Conservation (phyloP, 371 early-diverging fungal species). For the Choanephora cucurbitarum region DNA sequence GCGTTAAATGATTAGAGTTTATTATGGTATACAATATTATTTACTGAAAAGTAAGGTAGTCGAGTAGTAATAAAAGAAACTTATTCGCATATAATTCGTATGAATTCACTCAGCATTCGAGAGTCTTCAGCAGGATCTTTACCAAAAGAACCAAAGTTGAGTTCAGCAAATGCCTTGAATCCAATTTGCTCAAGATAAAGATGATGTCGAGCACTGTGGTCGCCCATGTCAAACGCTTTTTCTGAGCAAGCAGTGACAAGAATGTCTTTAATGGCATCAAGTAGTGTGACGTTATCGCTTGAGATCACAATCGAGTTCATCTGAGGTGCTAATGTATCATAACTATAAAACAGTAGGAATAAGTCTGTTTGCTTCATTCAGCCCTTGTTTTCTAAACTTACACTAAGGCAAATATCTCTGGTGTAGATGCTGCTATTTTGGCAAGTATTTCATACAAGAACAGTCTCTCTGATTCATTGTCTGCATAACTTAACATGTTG, state of each 20-base stretch:
- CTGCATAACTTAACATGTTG: constrained; percentile 62
- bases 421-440: constrained; percentile 53
- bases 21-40: too few relatives aligned
- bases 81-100: constrained; percentile 27
- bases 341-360: constrained; percentile 22
- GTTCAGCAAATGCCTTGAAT: constrained; percentile 33
- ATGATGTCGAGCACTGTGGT: constrained; percentile 33
- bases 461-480: constrained; percentile 63
- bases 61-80: too few relatives aligned
- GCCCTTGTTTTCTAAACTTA: constrained; percentile 17
- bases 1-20: too few relatives aligned
- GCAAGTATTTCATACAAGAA: constrained; percentile 70
- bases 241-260: constrained; percentile 71
- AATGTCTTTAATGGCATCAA: constrained; percentile 61
- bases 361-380: too few relatives aligned
- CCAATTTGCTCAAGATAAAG: constrained; percentile 57
- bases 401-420: constrained; percentile 54
- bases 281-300: constrained; percentile 45
- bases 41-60: too few relatives aligned
- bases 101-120: constrained; percentile 19
- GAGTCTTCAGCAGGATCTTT: constrained; percentile 6
- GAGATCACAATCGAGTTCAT: constrained; percentile 51
- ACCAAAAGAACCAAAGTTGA: constrained; percentile 22
- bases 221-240: constrained; percentile 42
- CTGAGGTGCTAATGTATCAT: constrained; percentile 53